Conservation (phyloP, 2,329 filamentous ascomycete genomes). For the Colletotrichum chrysophilum region DNA sequence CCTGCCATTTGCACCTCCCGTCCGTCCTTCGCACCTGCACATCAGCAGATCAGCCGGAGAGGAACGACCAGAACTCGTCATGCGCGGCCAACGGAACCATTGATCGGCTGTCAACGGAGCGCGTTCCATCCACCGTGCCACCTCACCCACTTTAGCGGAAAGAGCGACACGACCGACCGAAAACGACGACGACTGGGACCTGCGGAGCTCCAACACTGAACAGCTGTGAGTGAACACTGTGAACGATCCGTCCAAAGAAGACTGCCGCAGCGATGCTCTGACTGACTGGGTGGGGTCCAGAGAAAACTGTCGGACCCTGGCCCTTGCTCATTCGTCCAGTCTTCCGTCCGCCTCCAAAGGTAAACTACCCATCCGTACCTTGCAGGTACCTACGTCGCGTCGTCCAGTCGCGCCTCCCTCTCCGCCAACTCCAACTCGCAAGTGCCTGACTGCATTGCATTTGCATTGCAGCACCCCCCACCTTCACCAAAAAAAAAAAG, state of each 20-base stretch:
- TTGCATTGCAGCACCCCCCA: neutral
- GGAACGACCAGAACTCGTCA: neutral
- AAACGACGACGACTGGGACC: neutral
- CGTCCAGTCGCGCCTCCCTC: neutral
- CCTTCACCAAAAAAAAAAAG: neutral
- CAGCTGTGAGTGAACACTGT: neutral
- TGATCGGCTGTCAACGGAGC: neutral
- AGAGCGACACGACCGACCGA: neutral
- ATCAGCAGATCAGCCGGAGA: neutral
- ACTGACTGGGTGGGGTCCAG: neutral
- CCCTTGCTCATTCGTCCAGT: neutral
- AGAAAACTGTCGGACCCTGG: neutral
- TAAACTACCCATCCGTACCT: neutral
- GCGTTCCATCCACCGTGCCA: neutral
- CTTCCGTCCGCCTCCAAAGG: neutral
- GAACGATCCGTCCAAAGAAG: neutral
- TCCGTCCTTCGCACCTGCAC: neutral
- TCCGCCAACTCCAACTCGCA: neutral
- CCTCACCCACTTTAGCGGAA: neutral
- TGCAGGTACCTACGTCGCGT: neutral
- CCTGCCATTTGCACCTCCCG: neutral
- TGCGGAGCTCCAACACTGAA: neutral
- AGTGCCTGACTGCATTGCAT: neutral
- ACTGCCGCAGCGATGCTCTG: neutral
- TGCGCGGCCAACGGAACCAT: neutral